Evolutionary conservation across 306 rosid genomes (phyloP), one percentile per base, ranked within the genome.

Genomic region (Fragaria iinumae): DNA sequence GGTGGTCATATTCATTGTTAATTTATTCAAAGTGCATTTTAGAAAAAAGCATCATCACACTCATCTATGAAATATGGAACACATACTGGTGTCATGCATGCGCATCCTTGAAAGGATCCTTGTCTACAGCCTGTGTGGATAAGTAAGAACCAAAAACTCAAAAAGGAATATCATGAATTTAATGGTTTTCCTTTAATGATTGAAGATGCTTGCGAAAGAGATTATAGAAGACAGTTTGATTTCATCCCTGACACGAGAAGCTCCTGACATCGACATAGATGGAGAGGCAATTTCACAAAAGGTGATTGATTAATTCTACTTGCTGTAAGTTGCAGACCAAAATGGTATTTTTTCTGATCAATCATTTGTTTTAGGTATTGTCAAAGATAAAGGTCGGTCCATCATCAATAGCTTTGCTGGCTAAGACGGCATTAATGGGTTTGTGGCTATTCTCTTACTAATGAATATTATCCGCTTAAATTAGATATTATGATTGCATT

Each of bases 201-300:
- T 78, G 47, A 75, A 95, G 98, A 95, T 95, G 97, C 97, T 89
- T 78, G 97, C 97, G 27, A 95, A 87, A 89, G 96, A 90, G 84
- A 89, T 90, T 74, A 82, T 95, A 80, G 97, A 90, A 89, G 98
- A 89, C 76, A 90, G 87, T 77, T 67, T 92, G 82, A 87, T 90
- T 87, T 81, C 93, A 25, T 84, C 88, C 84, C 85, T 95, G 79
- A 85, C 93, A 34, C 83, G 47, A 56, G 97, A 90, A 83, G 87
- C 82, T 80, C 91, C 96, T 74, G 84, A 88, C 73, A 34, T 75
- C 83, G 93, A 90, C 80, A 73, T 80, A 79, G 91, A 87, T 34
- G 86, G 81, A 65, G 95, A 87, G 83, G 75, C 82, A 69, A 74
- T 87, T 84, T 81, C 91, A 79, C 88, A 80, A 67, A 92, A 90